Conservation (phyloP, 768 basidiomycete species). For the Amanita subjunquillea region DNA sequence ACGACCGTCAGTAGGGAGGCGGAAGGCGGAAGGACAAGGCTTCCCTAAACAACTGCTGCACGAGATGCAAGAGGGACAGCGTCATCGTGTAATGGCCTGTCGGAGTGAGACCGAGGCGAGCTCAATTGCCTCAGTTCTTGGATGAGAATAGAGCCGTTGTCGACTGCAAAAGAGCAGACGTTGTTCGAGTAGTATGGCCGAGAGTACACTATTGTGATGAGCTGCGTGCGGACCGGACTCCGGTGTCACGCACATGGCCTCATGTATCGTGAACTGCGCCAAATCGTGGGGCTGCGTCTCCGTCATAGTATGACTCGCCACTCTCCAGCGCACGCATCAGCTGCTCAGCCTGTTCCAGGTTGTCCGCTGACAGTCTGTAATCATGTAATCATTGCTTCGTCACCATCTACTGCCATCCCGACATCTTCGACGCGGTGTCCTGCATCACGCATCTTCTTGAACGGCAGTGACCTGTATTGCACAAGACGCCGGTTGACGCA, state of each 20-base stretch:
- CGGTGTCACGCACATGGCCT: slow-evolving; percentile 44
- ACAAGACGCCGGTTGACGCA: slow-evolving; percentile 48
- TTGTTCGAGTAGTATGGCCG: slow-evolving; percentile 67
- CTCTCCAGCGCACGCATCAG: slow-evolving; percentile 62
- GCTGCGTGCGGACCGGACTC: slow-evolving; percentile 38
- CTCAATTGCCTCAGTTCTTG: slow-evolving; percentile 33
- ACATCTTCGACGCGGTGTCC: slow-evolving; percentile 50
- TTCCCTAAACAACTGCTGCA: slow-evolving; percentile 67
- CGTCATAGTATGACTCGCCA: slow-evolving; percentile 38
- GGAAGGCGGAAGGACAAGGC: slow-evolving; percentile 51
- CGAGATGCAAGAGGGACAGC: slow-evolving; percentile 66
- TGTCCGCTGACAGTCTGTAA: slow-evolving; percentile 63
- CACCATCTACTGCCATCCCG: slow-evolving; percentile 50
- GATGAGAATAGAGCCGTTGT: slow-evolving; percentile 69
- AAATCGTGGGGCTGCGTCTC: slow-evolving; percentile 56
- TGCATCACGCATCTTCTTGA: slow-evolving; percentile 31
- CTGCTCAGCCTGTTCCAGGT: slow-evolving; percentile 49
- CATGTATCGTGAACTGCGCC: slow-evolving; percentile 67
- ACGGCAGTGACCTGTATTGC: slow-evolving; percentile 36
- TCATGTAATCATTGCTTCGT: slow-evolving; percentile 57
- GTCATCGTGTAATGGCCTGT: slow-evolving; percentile 79
- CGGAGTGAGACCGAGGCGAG: slow-evolving; percentile 57
- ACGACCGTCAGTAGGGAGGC: slow-evolving; percentile 45
- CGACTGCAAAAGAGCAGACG: slow-evolving; percentile 81
- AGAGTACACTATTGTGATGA: slow-evolving; percentile 78